Conservation (phyloP, 1,284 basidiomycete genomes). For the Xanthoconium separans region DNA sequence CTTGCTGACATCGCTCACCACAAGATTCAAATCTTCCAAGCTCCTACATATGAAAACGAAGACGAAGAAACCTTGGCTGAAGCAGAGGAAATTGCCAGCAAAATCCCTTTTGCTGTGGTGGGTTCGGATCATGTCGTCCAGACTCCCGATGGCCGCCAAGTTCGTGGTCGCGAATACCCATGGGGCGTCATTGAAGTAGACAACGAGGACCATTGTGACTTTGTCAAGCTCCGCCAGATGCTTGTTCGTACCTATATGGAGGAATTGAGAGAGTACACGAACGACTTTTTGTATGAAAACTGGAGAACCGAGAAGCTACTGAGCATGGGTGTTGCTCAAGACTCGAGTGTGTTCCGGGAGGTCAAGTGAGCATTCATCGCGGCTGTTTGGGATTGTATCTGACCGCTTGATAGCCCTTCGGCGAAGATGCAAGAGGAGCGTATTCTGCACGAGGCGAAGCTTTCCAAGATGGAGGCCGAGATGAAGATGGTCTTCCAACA, state of each 20-base stretch:
- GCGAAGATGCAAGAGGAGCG: slow-evolving; percentile 95
- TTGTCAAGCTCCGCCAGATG: slow-evolving; percentile 98
- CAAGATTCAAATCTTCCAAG: slow-evolving; percentile 95
- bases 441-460: slow-evolving; percentile 89
- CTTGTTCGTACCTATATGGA: slow-evolving; percentile 98
- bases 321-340: slow-evolving; percentile 95
- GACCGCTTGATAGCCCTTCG: slow-evolving; percentile 65
- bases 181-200: slow-evolving; percentile 99
- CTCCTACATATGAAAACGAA: slow-evolving; percentile 93
- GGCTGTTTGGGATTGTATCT: slow-evolving; percentile 9
- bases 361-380: slow-evolving; percentile 75
- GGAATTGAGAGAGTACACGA: slow-evolving; percentile 93
- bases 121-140: slow-evolving; percentile 84
- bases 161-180: slow-evolving; percentile 91
- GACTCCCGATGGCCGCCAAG: slow-evolving; percentile 83
- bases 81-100: slow-evolving; percentile 93
- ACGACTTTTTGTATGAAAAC: slow-evolving; percentile 91
- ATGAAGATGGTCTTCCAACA: slow-evolving; percentile 99
- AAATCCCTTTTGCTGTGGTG: slow-evolving; percentile 96
- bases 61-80: slow-evolving; percentile 96
- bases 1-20: slow-evolving; percentile 89
- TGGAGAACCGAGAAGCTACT: slow-evolving; percentile 94
- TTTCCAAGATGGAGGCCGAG: slow-evolving; percentile 98
- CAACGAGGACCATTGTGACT: slow-evolving; percentile 97
- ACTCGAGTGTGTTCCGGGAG: slow-evolving; percentile 96